Evolutionary conservation across 1,139 yeast genomes (phyloP).

Genomic region (Suhomyces anneliseae): DNA sequence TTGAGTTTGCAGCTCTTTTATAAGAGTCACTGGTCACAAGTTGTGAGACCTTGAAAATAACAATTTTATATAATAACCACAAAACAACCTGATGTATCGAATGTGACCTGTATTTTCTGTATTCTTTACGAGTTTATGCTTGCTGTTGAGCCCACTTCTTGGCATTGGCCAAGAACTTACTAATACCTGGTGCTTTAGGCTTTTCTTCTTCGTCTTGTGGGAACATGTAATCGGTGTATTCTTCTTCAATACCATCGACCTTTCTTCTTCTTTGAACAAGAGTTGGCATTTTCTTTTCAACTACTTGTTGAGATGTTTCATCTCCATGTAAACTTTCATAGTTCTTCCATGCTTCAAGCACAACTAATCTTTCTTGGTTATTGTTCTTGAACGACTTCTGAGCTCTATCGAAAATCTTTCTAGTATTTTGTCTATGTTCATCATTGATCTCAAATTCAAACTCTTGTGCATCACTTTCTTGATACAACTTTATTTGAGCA

Average conservation of each 20-base stretch:
- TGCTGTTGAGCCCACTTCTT: constrained; percentile 50
- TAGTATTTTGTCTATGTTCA: constrained; percentile 50
- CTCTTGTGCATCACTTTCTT: constrained; percentile 44
- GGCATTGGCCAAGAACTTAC: constrained; percentile 63
- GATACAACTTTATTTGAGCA: constrained; percentile 45
- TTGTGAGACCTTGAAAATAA: no score
- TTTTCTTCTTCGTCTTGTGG: constrained; percentile 55
- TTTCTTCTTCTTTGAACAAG: constrained; percentile 49
- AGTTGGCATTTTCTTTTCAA: constrained; percentile 56
- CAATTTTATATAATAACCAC: no score
- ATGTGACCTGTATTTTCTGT: no score
- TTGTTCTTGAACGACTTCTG: constrained; percentile 42
- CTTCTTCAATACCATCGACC: constrained; percentile 51
- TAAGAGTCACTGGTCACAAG: no score
- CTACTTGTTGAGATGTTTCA: constrained; percentile 30
- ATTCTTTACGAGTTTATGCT: neutral
- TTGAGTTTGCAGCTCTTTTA: no score
- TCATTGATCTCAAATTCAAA: constrained; percentile 54
- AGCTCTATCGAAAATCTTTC: constrained; percentile 60
- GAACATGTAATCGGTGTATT: constrained; percentile 63
- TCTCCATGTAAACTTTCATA: constrained; percentile 71
- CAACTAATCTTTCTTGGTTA: constrained; percentile 48
- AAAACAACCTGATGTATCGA: no score
- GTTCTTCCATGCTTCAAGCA: constrained; percentile 63
- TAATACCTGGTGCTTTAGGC: constrained; percentile 27